phyloP scores from a whole-genome alignment of 129 eudicot genomes.

The Silybum marianum region DNA sequence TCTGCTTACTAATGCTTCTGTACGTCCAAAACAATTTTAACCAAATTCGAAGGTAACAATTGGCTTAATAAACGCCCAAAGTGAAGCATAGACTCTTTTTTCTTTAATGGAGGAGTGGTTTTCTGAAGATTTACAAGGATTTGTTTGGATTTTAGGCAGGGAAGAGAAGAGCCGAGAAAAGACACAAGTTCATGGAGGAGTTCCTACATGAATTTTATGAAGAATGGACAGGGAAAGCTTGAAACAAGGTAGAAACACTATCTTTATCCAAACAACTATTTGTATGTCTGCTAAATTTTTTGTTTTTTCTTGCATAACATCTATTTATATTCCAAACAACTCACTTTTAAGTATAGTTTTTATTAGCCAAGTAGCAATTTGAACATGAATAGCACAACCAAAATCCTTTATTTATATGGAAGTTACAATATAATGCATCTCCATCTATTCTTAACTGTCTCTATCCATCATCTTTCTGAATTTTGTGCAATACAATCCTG shows the following conservation, averaged over 20 bases:
- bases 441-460: conserved; percentile 8
- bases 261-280: neutral
- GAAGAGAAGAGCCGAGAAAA: conserved; percentile 66
- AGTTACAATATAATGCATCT: conserved; percentile 33
- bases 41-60: neutral
- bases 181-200: conserved; percentile 96
- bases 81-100: neutral
- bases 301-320: neutral
- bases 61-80: neutral
- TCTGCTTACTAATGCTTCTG: neutral
- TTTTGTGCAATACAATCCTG: conserved; percentile 23
- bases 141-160: conserved; percentile 63
- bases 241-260: conserved; percentile 21
- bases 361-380: neutral
- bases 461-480: conserved; percentile 25
- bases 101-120: neutral
- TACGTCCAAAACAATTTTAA: neutral
- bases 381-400: conserved; percentile 27
- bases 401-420: conserved; percentile 36
- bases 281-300: neutral
- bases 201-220: conserved; percentile 73
- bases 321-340: neutral
- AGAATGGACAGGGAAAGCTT: conserved; percentile 90
- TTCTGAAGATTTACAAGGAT: neutral
- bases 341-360: neutral